Conservation (phyloP, 164 flowering plant genomes). For the Tetracentron sinense region DNA sequence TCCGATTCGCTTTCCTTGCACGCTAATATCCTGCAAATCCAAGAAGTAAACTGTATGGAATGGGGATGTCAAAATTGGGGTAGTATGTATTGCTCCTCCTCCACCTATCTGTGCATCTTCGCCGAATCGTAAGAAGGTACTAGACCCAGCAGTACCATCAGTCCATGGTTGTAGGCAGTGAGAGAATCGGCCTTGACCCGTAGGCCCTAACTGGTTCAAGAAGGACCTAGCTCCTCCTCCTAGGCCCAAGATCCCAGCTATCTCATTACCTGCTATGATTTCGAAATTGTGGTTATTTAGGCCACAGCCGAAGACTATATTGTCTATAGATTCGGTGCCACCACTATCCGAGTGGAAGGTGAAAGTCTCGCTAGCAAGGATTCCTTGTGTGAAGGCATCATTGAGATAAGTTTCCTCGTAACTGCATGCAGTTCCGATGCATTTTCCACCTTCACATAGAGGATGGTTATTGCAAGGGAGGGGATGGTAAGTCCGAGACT, state of each 20-base stretch:
- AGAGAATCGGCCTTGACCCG: slow-evolving; percentile 1
- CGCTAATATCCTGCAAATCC: slow-evolving; percentile 7
- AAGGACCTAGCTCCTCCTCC: not conserved
- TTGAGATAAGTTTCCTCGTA: not conserved
- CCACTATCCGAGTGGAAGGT: not conserved
- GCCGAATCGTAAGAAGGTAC: not conserved
- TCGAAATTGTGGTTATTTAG: not conserved
- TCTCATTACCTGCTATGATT: too few species aligned
- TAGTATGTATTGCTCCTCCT: not conserved
- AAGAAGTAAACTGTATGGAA: not conserved
- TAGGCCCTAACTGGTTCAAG: not conserved
- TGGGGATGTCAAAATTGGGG: not conserved
- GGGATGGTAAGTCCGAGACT: not conserved
- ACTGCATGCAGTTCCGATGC: not conserved
- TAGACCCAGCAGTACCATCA: too few species aligned
- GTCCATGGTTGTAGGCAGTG: not conserved
- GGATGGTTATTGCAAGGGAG: not conserved
- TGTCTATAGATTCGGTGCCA: not conserved
- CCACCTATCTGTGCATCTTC: not conserved
- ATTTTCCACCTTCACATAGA: not conserved
- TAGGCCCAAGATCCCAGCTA: not conserved
- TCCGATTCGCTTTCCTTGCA: not conserved
- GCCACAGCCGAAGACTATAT: not conserved
- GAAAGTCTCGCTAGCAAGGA: not conserved
- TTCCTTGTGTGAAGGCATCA: not conserved